Evolutionary conservation across 495 filamentous ascomycete species (phyloP).

Genomic region (Aspergillus cavernicola): DNA sequence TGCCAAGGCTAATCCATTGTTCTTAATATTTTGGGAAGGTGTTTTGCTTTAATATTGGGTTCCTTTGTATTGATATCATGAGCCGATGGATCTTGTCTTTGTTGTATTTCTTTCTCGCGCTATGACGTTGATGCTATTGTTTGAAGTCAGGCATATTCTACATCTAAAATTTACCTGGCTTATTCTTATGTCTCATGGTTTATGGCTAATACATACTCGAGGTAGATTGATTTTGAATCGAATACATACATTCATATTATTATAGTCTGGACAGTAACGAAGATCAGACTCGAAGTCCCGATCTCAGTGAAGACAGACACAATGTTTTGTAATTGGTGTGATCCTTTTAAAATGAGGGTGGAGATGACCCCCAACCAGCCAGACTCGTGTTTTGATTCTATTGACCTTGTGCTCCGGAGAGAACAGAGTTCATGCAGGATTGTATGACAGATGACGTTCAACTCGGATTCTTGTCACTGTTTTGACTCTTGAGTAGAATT

Average conservation of each 20-base stretch:
- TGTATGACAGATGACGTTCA: conserved; percentile 1
- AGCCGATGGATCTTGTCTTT: conserved; percentile 34
- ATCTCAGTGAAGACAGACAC: neutral
- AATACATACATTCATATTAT: neutral
- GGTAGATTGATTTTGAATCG: conserved; percentile 9
- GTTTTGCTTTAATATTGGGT: conserved; percentile 17
- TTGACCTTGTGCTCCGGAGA: neutral
- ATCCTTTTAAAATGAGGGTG: neutral
- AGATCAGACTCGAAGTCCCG: too few species aligned
- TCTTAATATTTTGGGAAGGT: conserved; percentile 8
- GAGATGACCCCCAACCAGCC: neutral
- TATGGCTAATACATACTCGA: conserved; percentile 8
- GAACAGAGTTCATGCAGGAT: neutral
- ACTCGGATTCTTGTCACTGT: neutral
- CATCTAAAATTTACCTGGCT: conserved; percentile 3
- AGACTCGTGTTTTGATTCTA: neutral
- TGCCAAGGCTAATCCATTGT: conserved; percentile 65
- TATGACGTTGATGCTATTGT: conserved; percentile 13
- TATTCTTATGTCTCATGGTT: conserved; percentile 10
- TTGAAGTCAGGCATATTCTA: conserved; percentile 3
- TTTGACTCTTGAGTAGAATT: neutral
- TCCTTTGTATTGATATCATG: conserved; percentile 38
- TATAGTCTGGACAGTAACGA: too few species aligned
- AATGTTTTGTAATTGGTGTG: neutral
- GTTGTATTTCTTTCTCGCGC: conserved; percentile 20